Evolutionary conservation across 1,139 yeast genomes (phyloP), one percentile per base, ranked within the genome.

Genomic region (Kodamaea sp.): DNA sequence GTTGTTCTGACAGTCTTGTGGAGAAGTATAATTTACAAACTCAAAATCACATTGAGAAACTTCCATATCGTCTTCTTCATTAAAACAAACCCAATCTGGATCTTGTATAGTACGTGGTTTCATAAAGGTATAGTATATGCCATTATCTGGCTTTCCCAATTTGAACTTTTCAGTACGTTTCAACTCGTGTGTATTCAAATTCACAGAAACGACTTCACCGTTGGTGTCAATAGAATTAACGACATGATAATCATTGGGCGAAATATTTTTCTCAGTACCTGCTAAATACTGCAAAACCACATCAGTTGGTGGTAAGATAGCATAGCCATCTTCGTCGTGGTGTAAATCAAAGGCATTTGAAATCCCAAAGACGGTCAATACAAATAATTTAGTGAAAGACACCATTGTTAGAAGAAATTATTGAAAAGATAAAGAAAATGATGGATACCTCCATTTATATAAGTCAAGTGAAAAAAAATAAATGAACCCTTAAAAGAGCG

Each of bases 271-370:
- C 24, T 6, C 24, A 30, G 35, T 36, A 11, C 26, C 36, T 29
- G 35, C 36, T 43, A 48, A 47, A 31, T 42, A 42, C 24, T 35
- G 10, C 27, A 42, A 35, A 8, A 48, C 52, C 26, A 44, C 46
- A 9, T 45, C 42, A 15, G 47, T 44, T 15, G 52, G 52, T 11
- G 52, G 52, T 15, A 48, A 44, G 29, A 48, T 43, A 25, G 52
- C 52, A 27, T 25, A 42, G 15, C 52, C 52, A 5, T 39, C 31
- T 7, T 36, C 45, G 24, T 48, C 46, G 31, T 39, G 50, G 33
- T 41, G 44, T 20, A 48, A 36, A 10, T 41, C 31, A 35, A 48
- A 48, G n/a, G 41, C 45, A 27, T 37, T 34, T 24, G 40, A 40
- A 27, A 37, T 28, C 9, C 48, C 35, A 12, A 40, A 10, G 24